These are phyloP conservation scores for Euphrasia confusa DNA, from an alignment of 257 asterid species.

Conservation along the genomic window DNA sequence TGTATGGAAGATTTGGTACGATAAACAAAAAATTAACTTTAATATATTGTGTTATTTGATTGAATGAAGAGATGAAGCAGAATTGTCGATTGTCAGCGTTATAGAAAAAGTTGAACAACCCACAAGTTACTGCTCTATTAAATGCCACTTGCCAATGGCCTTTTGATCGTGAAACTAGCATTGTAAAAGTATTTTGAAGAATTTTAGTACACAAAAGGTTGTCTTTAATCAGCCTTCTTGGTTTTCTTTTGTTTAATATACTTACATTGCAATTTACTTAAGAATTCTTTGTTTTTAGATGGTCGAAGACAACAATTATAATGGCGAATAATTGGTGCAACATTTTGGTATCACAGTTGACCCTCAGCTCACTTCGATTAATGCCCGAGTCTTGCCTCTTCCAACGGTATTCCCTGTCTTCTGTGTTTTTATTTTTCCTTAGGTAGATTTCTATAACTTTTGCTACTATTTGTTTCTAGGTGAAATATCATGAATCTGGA, in stretches of 20 bases:
- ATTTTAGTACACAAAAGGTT: neutral
- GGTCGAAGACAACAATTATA: conserved; percentile 36
- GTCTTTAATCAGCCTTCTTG: neutral
- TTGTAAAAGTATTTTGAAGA: conserved; percentile 27
- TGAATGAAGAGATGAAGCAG: no score
- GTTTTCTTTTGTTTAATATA: neutral
- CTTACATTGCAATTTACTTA: no score
- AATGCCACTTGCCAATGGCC: conserved; percentile 83
- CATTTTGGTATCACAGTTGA: conserved; percentile 63
- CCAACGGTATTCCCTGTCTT: conserved; percentile 42
- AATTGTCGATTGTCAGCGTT: no score
- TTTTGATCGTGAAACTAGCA: conserved; percentile 20
- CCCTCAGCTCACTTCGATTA: conserved; percentile 39
- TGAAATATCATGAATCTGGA: conserved; percentile 60
- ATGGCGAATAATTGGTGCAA: conserved; percentile 22
- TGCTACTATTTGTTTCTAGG: conserved; percentile 33
- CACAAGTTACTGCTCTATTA: conserved; percentile 63
- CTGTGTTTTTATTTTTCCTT: neutral
- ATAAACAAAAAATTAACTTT: no score
- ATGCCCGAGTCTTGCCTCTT: conserved; percentile 73
- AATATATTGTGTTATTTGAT: no score
- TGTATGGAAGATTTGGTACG: no score
- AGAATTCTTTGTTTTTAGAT: conserved; percentile 40
- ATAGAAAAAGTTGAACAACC: no score
- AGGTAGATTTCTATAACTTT: neutral